Base-by-base conservation (phyloP, 352 stramenopile species). In the Pythium rhizo-oryzae region DNA sequence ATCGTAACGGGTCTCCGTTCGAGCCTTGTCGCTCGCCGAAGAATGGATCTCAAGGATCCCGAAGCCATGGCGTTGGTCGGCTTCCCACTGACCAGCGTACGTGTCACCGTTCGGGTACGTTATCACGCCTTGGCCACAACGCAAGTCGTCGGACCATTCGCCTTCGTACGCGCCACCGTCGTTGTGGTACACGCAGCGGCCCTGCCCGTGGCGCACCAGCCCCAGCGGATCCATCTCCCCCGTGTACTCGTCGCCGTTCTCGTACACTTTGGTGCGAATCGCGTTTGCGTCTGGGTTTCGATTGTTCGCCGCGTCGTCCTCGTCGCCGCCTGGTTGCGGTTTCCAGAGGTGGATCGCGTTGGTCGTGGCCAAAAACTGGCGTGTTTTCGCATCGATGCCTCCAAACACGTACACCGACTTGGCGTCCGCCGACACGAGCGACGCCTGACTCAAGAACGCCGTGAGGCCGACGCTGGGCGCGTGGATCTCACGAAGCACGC, bases 181-280 rank as follows among this genome's bases (percentile, higher is more conserved):
- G 33, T 59, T 46, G 51, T 69, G 67, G 61, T 85, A 92, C 33
- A 76, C 74, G 63, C 86, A 94, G 23, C 80, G 88, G 16, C 84
- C 86, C 39, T 80, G 83, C 0, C 86, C 84, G 16, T 91, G 81
- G 5, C 82, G 84, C 18, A 69, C 13, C 21, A 59, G 30, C 16
- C 37, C 54, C 25, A 59, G 59, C 19, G 54, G 4, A 28, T 85
- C 76, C 70, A 91, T 82, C 69, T 92, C 78, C 1, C 86, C 86
- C 2, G 88, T 77, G 65, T 94, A 94, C 25, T 87, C 78, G 52
- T 92, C 81, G 19, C 84, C 86, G 63, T 88, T 91, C 11, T 73
- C 71, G 58, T 80, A 80, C 0, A 61, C 67, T 35, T 82, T 85
- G 0, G 79, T 86, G 47, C 78, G 84, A 52, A 86, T 80, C 2